Conservation (phyloP, 768 basidiomycete species). For the Termitomyces sp. region DNA sequence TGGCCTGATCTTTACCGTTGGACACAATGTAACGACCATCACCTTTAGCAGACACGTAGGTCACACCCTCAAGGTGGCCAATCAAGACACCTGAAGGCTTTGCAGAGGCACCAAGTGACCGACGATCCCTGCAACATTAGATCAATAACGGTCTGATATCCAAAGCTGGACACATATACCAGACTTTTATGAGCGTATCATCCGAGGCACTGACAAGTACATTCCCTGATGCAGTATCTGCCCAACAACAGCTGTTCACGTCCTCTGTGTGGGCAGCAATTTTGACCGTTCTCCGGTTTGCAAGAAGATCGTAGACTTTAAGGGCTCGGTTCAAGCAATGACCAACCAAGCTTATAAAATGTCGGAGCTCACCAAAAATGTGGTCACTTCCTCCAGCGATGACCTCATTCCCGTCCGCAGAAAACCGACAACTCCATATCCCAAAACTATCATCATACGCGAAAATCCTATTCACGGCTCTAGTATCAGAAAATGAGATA, state of each 20-base stretch:
- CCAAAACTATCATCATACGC: slow-evolving; percentile 50
- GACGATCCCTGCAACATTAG: slow-evolving; percentile 40
- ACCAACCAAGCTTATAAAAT: background rate
- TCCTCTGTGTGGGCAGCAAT: slow-evolving; percentile 87
- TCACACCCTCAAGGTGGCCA: slow-evolving; percentile 95
- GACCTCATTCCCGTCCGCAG: slow-evolving; percentile 93
- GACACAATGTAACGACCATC: slow-evolving; percentile 94
- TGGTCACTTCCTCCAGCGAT: slow-evolving; percentile 87
- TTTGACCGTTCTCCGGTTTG: slow-evolving; percentile 72
- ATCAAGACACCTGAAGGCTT: slow-evolving; percentile 92
- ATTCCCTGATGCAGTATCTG: slow-evolving; percentile 88
- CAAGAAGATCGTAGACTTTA: slow-evolving; percentile 86
- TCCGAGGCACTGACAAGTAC: slow-evolving; percentile 94
- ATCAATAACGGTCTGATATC: slow-evolving; percentile 27
- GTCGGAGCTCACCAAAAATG: slow-evolving; percentile 52
- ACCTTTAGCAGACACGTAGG: slow-evolving; percentile 91
- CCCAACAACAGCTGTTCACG: slow-evolving; percentile 96
- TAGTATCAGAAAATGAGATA: slow-evolving; percentile 50
- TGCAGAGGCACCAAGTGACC: slow-evolving; percentile 44
- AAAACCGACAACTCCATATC: slow-evolving; percentile 94
- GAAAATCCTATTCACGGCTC: slow-evolving; percentile 30
- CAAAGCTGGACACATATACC: slow-evolving; percentile 55
- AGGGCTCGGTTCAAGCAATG: background rate
- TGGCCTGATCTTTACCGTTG: slow-evolving; percentile 93
- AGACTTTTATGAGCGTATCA: slow-evolving; percentile 92